A percentile compares a stretch with the other conserved stretches of the same genome.
These are phyloP conservation scores for Colletotrichum gloeosporioides DNA, from an alignment of 2,329 filamentous ascomycete species.

Conservation along the genomic window DNA sequence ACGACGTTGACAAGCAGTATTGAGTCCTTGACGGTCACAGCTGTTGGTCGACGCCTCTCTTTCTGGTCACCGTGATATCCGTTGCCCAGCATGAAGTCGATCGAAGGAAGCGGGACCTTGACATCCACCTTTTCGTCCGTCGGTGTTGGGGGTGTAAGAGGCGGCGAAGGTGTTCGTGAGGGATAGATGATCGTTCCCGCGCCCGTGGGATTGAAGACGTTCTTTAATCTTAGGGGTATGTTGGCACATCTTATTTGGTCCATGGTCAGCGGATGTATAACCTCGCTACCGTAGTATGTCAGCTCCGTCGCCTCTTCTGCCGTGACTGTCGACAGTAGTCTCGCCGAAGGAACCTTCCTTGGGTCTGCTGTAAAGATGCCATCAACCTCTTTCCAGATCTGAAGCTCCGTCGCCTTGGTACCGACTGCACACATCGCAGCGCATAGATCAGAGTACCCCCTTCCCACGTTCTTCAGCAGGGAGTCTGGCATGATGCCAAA, in stretches of 20 bases:
- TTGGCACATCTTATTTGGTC: slow-evolving; percentile 88
- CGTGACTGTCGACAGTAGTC: slow-evolving; percentile 83
- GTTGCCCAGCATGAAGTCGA: slow-evolving; percentile 11
- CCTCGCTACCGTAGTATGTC: slow-evolving; percentile 92
- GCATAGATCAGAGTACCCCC: slow-evolving; percentile 96
- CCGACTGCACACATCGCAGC: slow-evolving; percentile 91
- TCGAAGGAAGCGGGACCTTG: slow-evolving; percentile 46
- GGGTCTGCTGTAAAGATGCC: slow-evolving; percentile 88
- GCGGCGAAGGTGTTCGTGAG: slow-evolving; percentile 59
- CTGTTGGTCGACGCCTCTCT: slow-evolving; percentile 70
- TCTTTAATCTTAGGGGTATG: slow-evolving; percentile 88
- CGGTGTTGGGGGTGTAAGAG: slow-evolving; percentile 62
- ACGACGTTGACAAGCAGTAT: slow-evolving; percentile 98
- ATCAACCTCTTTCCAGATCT: slow-evolving; percentile 99
- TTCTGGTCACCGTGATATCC: neutral
- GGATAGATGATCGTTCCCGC: slow-evolving; percentile 84
- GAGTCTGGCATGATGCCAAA: slow-evolving; percentile 93
- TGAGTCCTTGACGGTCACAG: slow-evolving; percentile 95
- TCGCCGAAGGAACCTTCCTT: slow-evolving; percentile 88
- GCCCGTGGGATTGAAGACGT: slow-evolving; percentile 83
- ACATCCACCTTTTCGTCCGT: slow-evolving; percentile 40
- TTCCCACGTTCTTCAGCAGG: slow-evolving; percentile 83
- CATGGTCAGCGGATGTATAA: slow-evolving; percentile 99
- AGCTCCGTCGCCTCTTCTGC: slow-evolving; percentile 94
- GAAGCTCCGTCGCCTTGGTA: slow-evolving; percentile 81